Evolutionary conservation across 805 yeast genomes (phyloP).

Genomic region (Candida silvatica): DNA sequence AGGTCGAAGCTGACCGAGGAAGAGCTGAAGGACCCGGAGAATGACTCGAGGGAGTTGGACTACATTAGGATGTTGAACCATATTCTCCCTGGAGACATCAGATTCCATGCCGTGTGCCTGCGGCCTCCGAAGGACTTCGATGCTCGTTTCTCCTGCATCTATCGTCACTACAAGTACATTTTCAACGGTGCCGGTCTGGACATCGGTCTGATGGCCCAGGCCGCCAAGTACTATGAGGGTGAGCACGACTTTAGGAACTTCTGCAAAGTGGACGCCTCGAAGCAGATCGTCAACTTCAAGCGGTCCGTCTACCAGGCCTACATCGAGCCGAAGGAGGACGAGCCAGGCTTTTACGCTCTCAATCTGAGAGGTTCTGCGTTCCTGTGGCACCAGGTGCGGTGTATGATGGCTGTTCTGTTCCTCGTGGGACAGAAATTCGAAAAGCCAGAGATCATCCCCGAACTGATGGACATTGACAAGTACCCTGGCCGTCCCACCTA

Average conservation of each 20-base stretch:
- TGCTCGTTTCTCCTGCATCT: constrained; percentile 86
- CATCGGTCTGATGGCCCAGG: constrained; percentile 57
- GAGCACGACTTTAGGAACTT: constrained; percentile 89
- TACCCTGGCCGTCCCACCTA: constrained; percentile 67
- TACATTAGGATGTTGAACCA: constrained; percentile 72
- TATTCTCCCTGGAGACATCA: constrained; percentile 70
- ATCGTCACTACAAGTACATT: constrained; percentile 79
- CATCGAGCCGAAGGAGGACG: constrained; percentile 12
- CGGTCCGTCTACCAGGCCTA: constrained; percentile 44
- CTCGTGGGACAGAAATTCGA: constrained; percentile 77
- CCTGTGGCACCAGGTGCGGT: constrained; percentile 96
- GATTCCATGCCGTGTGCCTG: constrained; percentile 73
- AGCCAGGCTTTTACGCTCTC: constrained; percentile 47
- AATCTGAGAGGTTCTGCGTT: constrained; percentile 85
- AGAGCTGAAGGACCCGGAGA: constrained; percentile 46
- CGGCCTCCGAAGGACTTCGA: constrained; percentile 80
- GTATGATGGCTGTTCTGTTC: constrained; percentile 82
- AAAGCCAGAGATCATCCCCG: constrained; percentile 42
- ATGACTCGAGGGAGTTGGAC: constrained; percentile 65
- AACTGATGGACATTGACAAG: constrained; percentile 47
- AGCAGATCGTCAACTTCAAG: constrained; percentile 76
- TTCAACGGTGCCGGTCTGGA: constrained; percentile 55
- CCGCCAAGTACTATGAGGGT: constrained; percentile 57
- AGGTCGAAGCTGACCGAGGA: constrained; percentile 60
- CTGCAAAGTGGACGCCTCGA: constrained; percentile 90